Base-by-base conservation (phyloP, 495 filamentous ascomycete species). In the Neurospora sp. region DNA sequence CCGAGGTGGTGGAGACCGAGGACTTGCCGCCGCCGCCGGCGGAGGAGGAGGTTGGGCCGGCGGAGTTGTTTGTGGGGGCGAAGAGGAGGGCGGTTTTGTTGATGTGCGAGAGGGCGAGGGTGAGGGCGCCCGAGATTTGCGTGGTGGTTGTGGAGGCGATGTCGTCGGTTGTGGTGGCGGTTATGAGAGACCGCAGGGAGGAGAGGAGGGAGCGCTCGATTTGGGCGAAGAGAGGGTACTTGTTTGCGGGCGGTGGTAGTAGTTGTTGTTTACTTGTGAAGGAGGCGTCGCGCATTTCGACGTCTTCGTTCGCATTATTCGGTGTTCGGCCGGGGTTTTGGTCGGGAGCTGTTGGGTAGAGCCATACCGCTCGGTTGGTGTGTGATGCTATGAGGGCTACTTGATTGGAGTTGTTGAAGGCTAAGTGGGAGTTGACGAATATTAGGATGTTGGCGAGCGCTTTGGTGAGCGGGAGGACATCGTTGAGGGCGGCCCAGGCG, bases 391-490 rank as follows among this genome's bases (percentile, higher is more conserved):
- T 88, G n/a, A 99, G 87, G 68, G 94, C 94, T 53, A 98, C 91
- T 80, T 93, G 91, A 82, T 97, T 98, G 70, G 93, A 90, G 81
- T 96, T 92, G 83, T 93, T 94, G 83, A 92, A 93, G 74, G 96
- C 92, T 7, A 99, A 88, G 79, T 99, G 96, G 72, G 94, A 92
- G 79, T 99, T 97, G 81, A 98, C 90, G 84, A 98, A 98, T 85
- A 98, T 90, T 78, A 97, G 91, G 74, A 98, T 87, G 84, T 93
- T 96, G 70, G 96, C 91, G 72, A 99, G 85, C 71, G 92, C 93
- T 76, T 91, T 91, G 70, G 91, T 89, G 74, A 98, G 87, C 40
- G 96, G 88, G n/a, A 99, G 91, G 5, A 87, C 89, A 73, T 89
- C 81, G 75, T 88, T 82, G 72, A 98, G 88, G 68, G 92, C 85